These are phyloP conservation scores for Pharnaceum exiguum DNA, from an alignment of 148 eudicot species.

Conservation along the genomic window DNA sequence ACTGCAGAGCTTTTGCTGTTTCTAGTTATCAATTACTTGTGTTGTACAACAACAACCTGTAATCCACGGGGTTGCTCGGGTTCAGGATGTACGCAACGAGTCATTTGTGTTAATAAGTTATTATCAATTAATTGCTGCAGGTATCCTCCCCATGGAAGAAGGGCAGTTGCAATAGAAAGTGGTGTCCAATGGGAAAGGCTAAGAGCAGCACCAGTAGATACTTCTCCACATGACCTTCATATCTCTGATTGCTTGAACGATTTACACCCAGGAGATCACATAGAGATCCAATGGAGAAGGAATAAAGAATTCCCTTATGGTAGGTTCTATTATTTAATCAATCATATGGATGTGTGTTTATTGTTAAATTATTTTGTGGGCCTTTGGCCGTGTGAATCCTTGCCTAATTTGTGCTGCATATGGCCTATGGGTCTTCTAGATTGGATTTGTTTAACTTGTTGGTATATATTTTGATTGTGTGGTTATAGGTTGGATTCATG, in stretches of 20 bases:
- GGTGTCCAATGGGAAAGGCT: slow-evolving; percentile 81
- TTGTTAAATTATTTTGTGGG: too few species aligned
- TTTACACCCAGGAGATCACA: slow-evolving; percentile 80
- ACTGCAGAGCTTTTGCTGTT: neutral
- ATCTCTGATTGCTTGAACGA: slow-evolving; percentile 66
- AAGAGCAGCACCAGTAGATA: slow-evolving; percentile 70
- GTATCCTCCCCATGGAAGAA: slow-evolving; percentile 93
- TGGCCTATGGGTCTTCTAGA: slow-evolving; percentile 4
- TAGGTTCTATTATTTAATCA: slow-evolving; percentile 31
- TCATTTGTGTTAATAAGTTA: neutral
- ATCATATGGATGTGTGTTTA: neutral
- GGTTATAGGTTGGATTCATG: too few species aligned
- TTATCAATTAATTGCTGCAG: slow-evolving; percentile 29
- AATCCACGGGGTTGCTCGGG: too few species aligned
- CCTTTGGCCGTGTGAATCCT: slow-evolving; percentile 2
- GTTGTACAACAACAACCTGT: too few species aligned
- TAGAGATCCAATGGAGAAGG: slow-evolving; percentile 98
- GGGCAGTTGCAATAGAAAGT: slow-evolving; percentile 58
- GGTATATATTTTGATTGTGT: neutral
- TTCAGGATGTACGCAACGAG: neutral
- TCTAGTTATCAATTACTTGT: too few species aligned
- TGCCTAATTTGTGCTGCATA: slow-evolving; percentile 9
- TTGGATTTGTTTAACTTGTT: slow-evolving; percentile 15
- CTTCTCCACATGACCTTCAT: slow-evolving; percentile 75
- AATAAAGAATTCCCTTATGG: slow-evolving; percentile 96